These are phyloP conservation scores for Taxawa tesnikishii DNA, from an alignment of 2,329 filamentous ascomycete genomes.

Conservation along the genomic window DNA sequence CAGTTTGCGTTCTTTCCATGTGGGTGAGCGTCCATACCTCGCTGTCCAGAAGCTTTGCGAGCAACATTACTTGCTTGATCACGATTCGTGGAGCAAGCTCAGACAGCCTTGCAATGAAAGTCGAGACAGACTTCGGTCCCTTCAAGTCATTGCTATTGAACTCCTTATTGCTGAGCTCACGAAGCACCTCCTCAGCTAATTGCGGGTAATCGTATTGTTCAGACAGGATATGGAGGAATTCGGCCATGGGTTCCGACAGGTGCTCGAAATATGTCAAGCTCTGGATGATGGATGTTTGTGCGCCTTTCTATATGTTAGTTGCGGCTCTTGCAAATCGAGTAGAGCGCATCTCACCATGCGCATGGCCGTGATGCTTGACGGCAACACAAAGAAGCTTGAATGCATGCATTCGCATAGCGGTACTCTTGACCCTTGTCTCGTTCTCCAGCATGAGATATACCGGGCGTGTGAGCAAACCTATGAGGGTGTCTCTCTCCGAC, in stretches of 20 bases:
- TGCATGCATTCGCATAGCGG: slow-evolving; percentile 83
- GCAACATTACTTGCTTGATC: slow-evolving; percentile 92
- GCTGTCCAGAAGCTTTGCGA: slow-evolving; percentile 90
- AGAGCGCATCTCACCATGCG: slow-evolving; percentile 54
- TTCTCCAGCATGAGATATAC: slow-evolving; percentile 92
- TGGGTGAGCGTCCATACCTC: too few relatives aligned
- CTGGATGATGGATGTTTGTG: slow-evolving; percentile 95
- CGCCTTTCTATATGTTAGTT: slow-evolving; percentile 45
- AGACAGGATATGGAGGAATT: slow-evolving; percentile 88
- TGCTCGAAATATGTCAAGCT: slow-evolving; percentile 98
- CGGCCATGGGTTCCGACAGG: slow-evolving; percentile 96
- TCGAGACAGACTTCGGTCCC: slow-evolving; percentile 90
- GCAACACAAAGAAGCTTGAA: slow-evolving; percentile 96
- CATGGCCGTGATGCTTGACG: slow-evolving; percentile 94
- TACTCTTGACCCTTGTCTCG: slow-evolving; percentile 82
- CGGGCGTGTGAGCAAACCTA: slow-evolving; percentile 80
- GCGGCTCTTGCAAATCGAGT: slow-evolving; percentile 8
- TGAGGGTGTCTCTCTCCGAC: slow-evolving; percentile 89
- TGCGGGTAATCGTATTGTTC: slow-evolving; percentile 98
- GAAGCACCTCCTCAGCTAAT: slow-evolving; percentile 81
- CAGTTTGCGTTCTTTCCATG: background rate
- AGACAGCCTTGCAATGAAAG: slow-evolving; percentile 85
- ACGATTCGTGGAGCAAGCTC: slow-evolving; percentile 84
- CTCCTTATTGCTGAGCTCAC: slow-evolving; percentile 92
- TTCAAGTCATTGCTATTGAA: slow-evolving; percentile 95